phyloP scores from a whole-genome alignment of 495 filamentous ascomycete species.

The Penicillium waksmanii region DNA sequence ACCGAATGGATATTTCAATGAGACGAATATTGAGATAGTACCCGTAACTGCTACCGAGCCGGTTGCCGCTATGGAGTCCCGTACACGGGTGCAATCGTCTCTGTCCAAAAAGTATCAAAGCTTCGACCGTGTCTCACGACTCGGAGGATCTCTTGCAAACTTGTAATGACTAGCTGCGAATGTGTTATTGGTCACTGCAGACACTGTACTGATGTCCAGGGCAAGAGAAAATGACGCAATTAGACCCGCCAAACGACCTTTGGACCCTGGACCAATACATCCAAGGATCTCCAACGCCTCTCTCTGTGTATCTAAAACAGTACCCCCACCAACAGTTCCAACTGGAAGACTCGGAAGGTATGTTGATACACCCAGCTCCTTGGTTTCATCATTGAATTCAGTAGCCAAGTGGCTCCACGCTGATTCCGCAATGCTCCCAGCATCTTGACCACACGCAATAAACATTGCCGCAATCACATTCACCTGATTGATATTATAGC shows the following conservation, averaged over 20 bases:
- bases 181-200: slow-evolving; percentile 16
- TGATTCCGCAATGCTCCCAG: slow-evolving; percentile 13
- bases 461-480: slow-evolving; percentile 22
- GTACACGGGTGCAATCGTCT: no score
- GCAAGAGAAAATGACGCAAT: slow-evolving; percentile 22
- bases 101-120: no score
- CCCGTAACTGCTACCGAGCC: no score
- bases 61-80: no score
- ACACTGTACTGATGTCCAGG: slow-evolving; percentile 18
- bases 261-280: slow-evolving; percentile 15
- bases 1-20: no score
- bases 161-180: slow-evolving; percentile 19
- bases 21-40: no score
- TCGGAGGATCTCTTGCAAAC: background rate
- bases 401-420: slow-evolving; percentile 19
- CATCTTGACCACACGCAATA: slow-evolving; percentile 22
- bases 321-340: slow-evolving; percentile 18
- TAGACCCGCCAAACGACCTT: slow-evolving; percentile 17
- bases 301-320: slow-evolving; percentile 15
- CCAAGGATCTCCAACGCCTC: slow-evolving; percentile 17
- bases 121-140: no score
- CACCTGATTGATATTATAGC: slow-evolving; percentile 15
- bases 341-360: slow-evolving; percentile 21
- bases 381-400: slow-evolving; percentile 10
- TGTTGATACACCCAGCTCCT: slow-evolving; percentile 7